Percentiles rank a stretch among this genome's conserved stretches.
Evolutionary conservation across 768 basidiomycete genomes (phyloP).

Genomic region (Suillus brevipes): DNA sequence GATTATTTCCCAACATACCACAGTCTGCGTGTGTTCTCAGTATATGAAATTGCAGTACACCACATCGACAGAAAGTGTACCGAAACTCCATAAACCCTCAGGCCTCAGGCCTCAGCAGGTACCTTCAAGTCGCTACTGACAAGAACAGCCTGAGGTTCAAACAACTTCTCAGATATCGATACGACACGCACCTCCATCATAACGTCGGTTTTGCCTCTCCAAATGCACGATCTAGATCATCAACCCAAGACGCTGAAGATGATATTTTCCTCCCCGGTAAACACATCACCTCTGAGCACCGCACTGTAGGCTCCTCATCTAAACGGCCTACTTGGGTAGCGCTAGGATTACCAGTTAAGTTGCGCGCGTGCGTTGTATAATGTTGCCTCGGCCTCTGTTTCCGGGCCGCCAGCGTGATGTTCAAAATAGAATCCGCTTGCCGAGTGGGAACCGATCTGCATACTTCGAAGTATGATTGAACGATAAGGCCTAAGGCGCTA

Average conservation of each 20-base stretch:
- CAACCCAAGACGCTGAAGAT: not conserved
- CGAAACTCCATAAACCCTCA: too few species aligned
- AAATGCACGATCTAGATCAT: not conserved
- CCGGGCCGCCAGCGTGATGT: not conserved
- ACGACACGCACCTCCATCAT: slow-evolving; percentile 1
- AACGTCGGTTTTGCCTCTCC: not conserved
- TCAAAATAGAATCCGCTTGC: not conserved
- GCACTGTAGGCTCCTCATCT: not conserved
- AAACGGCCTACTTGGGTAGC: not conserved
- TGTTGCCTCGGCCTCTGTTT: not conserved
- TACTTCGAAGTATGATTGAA: too few species aligned
- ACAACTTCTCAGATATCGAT: not conserved
- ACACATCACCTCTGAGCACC: not conserved
- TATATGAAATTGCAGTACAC: too few species aligned
- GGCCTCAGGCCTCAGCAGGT: too few species aligned
- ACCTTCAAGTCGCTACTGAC: not conserved
- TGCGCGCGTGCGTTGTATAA: not conserved
- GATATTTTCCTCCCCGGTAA: not conserved
- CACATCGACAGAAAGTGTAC: too few species aligned
- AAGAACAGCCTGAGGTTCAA: not conserved
- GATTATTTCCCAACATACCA: too few species aligned
- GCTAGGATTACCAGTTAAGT: not conserved
- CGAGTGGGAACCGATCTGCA: too few species aligned
- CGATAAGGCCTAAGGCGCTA: too few species aligned
- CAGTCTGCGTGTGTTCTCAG: too few species aligned